Conservation (phyloP, 441 rosid genomes). For the Monsonia emarginata region DNA sequence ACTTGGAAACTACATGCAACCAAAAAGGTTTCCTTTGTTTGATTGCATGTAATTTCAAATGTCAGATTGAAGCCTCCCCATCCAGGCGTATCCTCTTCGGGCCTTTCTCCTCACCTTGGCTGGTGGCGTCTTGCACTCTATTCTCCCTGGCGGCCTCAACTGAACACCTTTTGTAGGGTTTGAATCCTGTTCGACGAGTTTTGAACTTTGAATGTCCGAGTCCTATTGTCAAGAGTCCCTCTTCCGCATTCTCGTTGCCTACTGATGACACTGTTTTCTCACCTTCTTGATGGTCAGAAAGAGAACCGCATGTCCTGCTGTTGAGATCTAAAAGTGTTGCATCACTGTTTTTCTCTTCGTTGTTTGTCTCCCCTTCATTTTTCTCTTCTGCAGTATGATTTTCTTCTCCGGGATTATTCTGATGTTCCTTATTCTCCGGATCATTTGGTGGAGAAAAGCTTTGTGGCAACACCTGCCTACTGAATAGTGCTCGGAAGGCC, state of each 20-base stretch:
- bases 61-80: slow-evolving; percentile 48
- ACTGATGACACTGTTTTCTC: slow-evolving; percentile 26
- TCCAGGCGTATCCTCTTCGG: slow-evolving; percentile 77
- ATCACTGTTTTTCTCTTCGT: slow-evolving; percentile 22
- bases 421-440: slow-evolving; percentile 22
- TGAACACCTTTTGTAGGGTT: slow-evolving; percentile 88
- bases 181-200: slow-evolving; percentile 67
- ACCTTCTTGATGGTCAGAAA: slow-evolving; percentile 27
- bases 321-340: slow-evolving; percentile 42
- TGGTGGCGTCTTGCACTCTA: slow-evolving; percentile 28
- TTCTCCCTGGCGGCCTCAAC: slow-evolving; percentile 70
- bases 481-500: slow-evolving; percentile 84
- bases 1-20: slow-evolving; percentile 24
- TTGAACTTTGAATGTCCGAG: slow-evolving; percentile 45
- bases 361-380: neutral
- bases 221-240: slow-evolving; percentile 44
- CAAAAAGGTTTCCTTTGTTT: slow-evolving; percentile 26
- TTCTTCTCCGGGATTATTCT: slow-evolving; percentile 26
- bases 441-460: slow-evolving; percentile 66
- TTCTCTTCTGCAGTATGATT: slow-evolving; percentile 14
- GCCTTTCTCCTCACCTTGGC: slow-evolving; percentile 56
- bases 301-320: slow-evolving; percentile 23
- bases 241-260: slow-evolving; percentile 24
- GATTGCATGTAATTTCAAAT: slow-evolving; percentile 26
- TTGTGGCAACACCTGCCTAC: slow-evolving; percentile 74